Evolutionary conservation across 1,139 yeast genomes (phyloP).

Genomic region (Nematodospora anomalae): DNA sequence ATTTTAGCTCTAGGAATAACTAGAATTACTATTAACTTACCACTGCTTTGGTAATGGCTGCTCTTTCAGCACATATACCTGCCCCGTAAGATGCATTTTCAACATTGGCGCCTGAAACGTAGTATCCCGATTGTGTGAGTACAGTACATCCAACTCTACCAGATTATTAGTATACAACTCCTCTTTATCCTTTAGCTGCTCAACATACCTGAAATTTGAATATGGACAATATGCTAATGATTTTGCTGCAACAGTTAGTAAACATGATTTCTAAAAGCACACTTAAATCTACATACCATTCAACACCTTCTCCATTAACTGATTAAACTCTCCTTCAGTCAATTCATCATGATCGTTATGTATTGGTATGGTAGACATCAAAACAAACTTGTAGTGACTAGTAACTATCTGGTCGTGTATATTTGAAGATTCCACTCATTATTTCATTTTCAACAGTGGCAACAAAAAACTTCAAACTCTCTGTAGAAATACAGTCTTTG

Average conservation of each 20-base stretch:
- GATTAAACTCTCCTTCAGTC: constrained; percentile 25
- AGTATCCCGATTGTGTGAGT: constrained; percentile 50
- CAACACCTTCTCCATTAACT: constrained; percentile 27
- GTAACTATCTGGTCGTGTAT: constrained; percentile 7
- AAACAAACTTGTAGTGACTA: neutral
- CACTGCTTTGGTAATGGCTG: constrained; percentile 71
- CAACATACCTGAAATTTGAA: constrained; percentile 64
- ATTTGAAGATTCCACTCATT: neutral
- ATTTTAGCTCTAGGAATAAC: too few species aligned
- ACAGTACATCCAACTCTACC: constrained; percentile 78
- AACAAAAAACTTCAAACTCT: constrained; percentile 1
- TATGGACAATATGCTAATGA: constrained; percentile 72
- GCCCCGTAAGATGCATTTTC: constrained; percentile 94
- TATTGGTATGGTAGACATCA: constrained; percentile 11
- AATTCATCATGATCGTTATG: constrained; percentile 15
- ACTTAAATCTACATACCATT: constrained; percentile 25
- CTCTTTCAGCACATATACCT: constrained; percentile 86
- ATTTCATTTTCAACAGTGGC: constrained; percentile 8
- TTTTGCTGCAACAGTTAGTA: constrained; percentile 37
- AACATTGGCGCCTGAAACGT: constrained; percentile 75
- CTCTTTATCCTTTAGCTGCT: neutral
- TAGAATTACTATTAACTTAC: too few species aligned
- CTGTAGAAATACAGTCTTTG: neutral
- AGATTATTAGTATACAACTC: constrained; percentile 16
- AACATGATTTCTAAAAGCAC: neutral